These are phyloP conservation scores for Cenchrus americanus DNA, from an alignment of 176 grass and related monocot species.

Conservation along the genomic window DNA sequence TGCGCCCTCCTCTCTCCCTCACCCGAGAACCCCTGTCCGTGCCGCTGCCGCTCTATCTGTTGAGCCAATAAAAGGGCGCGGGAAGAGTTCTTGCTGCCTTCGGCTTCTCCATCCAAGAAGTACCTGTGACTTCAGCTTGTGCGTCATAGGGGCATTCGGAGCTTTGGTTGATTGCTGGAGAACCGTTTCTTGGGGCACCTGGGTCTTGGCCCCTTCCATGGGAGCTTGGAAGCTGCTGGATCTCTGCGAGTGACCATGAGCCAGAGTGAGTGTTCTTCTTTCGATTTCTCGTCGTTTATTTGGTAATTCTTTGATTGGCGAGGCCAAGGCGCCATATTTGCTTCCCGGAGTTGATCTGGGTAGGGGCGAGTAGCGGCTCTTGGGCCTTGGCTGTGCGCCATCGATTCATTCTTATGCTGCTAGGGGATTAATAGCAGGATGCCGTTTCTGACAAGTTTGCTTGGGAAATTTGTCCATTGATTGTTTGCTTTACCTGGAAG, in stretches of 20 bases:
- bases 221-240: conserved; percentile 46
- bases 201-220: conserved; percentile 34
- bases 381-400: neutral
- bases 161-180: conserved; percentile 16
- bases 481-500: neutral
- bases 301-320: conserved; percentile 31
- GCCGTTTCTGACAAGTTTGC: neutral
- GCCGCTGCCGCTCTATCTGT: neutral
- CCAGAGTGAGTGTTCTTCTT: conserved; percentile 42
- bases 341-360: conserved; percentile 42
- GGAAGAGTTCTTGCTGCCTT: neutral
- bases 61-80: neutral
- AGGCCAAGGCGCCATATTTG: neutral
- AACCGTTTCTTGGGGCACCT: conserved; percentile 25
- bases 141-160: neutral
- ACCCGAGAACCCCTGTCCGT: neutral
- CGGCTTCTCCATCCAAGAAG: neutral
- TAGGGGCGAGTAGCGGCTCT: conserved; percentile 12
- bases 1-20: neutral
- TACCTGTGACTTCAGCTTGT: conserved; percentile 3
- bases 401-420: conserved; percentile 20
- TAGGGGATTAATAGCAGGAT: neutral
- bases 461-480: neutral
- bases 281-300: neutral
- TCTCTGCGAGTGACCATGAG: conserved; percentile 58